Evolutionary conservation across 2,329 filamentous ascomycete genomes (phyloP).

Genomic region (Zopfia rhizophila): DNA sequence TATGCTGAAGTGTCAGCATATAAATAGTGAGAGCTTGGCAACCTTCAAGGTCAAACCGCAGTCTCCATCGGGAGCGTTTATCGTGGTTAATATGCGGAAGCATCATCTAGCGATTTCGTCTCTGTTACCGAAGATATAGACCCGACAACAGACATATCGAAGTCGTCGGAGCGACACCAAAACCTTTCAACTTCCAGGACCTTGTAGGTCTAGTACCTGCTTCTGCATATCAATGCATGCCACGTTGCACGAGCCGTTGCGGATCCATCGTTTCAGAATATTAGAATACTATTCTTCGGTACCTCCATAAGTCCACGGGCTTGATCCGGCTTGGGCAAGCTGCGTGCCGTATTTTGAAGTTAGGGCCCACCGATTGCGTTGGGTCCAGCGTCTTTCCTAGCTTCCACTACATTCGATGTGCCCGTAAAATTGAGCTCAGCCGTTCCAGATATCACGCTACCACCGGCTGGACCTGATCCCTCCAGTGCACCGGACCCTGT

Average conservation of each 20-base stretch:
- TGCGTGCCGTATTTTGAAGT: conserved; percentile 16
- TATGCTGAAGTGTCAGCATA: conserved; percentile 18
- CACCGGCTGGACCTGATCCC: conserved; percentile 12
- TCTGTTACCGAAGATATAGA: conserved; percentile 2
- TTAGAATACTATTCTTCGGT: conserved; percentile 10
- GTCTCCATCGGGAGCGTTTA: not conserved
- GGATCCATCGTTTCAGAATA: not conserved
- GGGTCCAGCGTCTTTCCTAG: no score
- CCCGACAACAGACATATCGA: not conserved
- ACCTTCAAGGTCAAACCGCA: conserved; percentile 2
- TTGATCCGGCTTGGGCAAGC: conserved; percentile 18
- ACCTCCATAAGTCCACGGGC: conserved; percentile 2
- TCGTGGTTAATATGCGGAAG: no score
- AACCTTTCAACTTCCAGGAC: conserved; percentile 16
- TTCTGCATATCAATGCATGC: conserved; percentile 12
- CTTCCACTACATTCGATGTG: no score
- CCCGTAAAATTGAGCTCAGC: no score
- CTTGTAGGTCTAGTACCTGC: conserved; percentile 5
- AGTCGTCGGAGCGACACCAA: conserved; percentile 11
- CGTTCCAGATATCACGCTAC: no score
- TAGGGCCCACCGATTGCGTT: no score
- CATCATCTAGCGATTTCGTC: conserved; percentile 12
- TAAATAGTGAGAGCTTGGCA: conserved; percentile 7
- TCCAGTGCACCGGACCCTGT: conserved; percentile 15
- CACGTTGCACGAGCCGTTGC: not conserved